Percentiles rank a stretch among this genome's conserved stretches.
Conservation (phyloP, 805 yeast genomes). For the Candida koratica region DNA sequence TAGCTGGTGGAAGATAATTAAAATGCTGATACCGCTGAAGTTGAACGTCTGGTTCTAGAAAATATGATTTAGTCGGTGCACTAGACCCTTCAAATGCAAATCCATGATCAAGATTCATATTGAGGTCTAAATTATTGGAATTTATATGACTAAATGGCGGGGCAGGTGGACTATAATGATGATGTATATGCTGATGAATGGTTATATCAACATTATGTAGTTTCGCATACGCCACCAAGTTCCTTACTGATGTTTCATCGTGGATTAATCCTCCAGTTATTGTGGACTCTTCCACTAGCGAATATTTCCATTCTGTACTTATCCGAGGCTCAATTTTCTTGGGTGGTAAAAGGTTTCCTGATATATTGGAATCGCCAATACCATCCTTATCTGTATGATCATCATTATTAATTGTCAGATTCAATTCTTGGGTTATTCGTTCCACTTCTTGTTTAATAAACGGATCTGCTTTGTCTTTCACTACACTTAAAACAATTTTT, state of each 20-base stretch:
- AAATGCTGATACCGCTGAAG: slow-evolving; percentile 64
- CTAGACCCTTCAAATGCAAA: not conserved
- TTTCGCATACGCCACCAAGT: slow-evolving; percentile 58
- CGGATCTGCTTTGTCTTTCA: slow-evolving; percentile 57
- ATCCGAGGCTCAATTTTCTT: slow-evolving; percentile 2
- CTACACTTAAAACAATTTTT: slow-evolving; percentile 73
- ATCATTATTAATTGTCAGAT: not conserved
- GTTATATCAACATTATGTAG: slow-evolving; percentile 55
- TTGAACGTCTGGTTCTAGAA: slow-evolving; percentile 48
- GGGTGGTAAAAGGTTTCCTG: not conserved
- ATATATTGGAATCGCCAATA: not conserved
- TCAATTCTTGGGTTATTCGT: slow-evolving; percentile 30
- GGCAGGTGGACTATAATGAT: slow-evolving; percentile 56
- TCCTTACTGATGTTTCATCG: slow-evolving; percentile 51
- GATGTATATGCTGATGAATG: slow-evolving; percentile 83
- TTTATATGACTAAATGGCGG: slow-evolving; percentile 12
- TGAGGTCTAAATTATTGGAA: slow-evolving; percentile 2
- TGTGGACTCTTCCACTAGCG: slow-evolving; percentile 16
- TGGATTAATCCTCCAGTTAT: slow-evolving; percentile 46
- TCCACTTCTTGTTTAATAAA: slow-evolving; percentile 59
- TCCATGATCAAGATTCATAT: slow-evolving; percentile 1
- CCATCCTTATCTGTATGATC: not conserved
- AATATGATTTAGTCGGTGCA: slow-evolving; percentile 13
- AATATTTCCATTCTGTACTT: slow-evolving; percentile 60
- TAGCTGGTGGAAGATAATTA: slow-evolving; percentile 66